Evolutionary conservation across 305 asterid genomes (phyloP).

Genomic region (Striga hermonthica): DNA sequence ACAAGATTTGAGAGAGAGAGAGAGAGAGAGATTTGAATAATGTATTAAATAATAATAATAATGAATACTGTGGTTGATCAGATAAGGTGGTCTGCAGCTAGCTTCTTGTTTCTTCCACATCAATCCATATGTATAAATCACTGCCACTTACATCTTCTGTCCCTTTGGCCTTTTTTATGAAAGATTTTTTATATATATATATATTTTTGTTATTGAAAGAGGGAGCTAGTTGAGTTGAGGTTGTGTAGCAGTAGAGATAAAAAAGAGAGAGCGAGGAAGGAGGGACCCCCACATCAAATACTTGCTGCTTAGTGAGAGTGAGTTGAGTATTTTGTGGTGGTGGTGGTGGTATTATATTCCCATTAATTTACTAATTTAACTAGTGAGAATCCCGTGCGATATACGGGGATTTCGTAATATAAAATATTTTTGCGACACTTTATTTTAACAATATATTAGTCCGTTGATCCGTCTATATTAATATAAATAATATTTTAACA

Average conservation of each 20-base stretch:
- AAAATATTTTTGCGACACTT: no score
- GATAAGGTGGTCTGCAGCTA: conserved; percentile 8
- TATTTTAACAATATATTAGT: no score
- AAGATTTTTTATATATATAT: no score
- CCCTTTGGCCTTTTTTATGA: neutral
- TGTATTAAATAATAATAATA: neutral
- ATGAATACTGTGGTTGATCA: no score
- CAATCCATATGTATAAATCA: no score
- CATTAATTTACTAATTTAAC: no score
- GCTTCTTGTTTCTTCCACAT: conserved; percentile 11
- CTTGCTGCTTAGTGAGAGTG: neutral
- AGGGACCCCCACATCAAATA: conserved; percentile 22
- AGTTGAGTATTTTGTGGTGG: conserved; percentile 26
- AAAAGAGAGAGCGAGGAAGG: conserved; percentile 4
- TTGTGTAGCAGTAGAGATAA: conserved; percentile 25
- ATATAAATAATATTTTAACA: no score
- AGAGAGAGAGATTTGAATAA: neutral
- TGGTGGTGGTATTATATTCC: conserved; percentile 20
- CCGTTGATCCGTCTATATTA: no score
- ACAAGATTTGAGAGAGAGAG: conserved; percentile 30
- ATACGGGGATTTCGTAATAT: no score
- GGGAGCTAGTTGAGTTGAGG: conserved; percentile 11
- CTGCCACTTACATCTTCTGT: neutral
- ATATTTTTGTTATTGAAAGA: neutral
- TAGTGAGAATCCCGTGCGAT: no score